Evolutionary conservation across 2,329 filamentous ascomycete species (phyloP).

Genomic region (Aspergillus candidus): DNA sequence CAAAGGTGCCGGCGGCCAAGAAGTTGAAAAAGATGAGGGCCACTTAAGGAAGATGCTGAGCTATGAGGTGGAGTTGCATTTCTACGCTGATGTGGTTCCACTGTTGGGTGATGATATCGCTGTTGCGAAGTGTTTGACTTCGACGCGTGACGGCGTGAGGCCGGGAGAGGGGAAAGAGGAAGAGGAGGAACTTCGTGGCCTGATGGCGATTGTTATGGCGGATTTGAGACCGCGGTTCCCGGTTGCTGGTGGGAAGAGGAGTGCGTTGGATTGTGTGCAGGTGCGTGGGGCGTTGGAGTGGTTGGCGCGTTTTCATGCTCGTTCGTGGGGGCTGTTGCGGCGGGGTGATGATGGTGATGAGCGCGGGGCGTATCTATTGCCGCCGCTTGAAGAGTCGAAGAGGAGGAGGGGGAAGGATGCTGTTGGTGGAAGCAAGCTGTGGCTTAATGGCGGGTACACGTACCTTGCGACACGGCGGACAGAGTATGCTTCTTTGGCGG

Average conservation of each 20-base stretch:
- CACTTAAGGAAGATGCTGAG: slow-evolving; percentile 61
- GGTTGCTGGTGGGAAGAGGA: slow-evolving; percentile 40
- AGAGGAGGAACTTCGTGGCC: slow-evolving; percentile 18
- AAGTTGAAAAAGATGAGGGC: slow-evolving; percentile 52
- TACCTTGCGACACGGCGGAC: slow-evolving; percentile 58
- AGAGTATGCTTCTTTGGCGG: slow-evolving; percentile 49
- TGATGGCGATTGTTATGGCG: slow-evolving; percentile 53
- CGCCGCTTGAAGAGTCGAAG: slow-evolving; percentile 51
- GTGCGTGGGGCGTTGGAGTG: slow-evolving; percentile 54
- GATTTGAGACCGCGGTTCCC: slow-evolving; percentile 52
- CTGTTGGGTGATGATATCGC: slow-evolving; percentile 39
- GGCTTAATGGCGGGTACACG: slow-evolving; percentile 64
- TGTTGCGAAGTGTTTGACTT: slow-evolving; percentile 49
- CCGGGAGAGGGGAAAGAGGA: slow-evolving; percentile 15
- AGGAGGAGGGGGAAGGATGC: slow-evolving; percentile 22
- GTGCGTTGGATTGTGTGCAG: slow-evolving; percentile 43
- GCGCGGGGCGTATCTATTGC: slow-evolving; percentile 31
- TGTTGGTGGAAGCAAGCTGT: slow-evolving; percentile 35
- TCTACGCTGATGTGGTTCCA: slow-evolving; percentile 55
- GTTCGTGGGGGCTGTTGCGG: slow-evolving; percentile 40
- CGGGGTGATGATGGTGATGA: slow-evolving; percentile 2
- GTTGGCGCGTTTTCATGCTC: slow-evolving; percentile 57
- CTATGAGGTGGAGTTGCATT: slow-evolving; percentile 62
- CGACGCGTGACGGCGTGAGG: slow-evolving; percentile 26
- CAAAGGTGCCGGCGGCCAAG: slow-evolving; percentile 11